Percentiles rank a stretch among this genome's conserved stretches.
Conservation (phyloP, 2,329 filamentous ascomycete species). For the Exophiala oligosperma region DNA sequence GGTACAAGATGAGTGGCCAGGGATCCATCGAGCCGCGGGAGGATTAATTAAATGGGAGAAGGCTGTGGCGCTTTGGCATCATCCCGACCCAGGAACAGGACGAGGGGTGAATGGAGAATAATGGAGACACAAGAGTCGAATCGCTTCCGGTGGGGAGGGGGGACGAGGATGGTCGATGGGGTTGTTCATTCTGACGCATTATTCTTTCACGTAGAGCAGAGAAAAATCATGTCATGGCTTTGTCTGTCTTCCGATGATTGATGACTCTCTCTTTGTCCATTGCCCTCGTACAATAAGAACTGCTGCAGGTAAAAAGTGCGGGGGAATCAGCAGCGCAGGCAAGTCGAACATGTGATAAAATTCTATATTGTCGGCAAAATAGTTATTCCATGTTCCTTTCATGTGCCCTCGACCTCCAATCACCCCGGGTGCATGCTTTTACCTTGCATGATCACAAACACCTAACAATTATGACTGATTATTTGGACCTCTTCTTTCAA, state of each 20-base stretch:
- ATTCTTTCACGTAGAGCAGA: not conserved
- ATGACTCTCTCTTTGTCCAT: too few species aligned
- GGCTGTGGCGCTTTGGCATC: not conserved
- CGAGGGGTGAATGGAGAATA: not conserved
- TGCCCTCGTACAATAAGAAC: too few species aligned
- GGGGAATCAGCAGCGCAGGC: too few species aligned
- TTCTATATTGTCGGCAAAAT: not conserved
- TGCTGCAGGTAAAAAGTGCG: too few species aligned
- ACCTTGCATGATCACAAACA: too few species aligned
- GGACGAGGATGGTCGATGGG: not conserved
- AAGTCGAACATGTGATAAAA: too few species aligned
- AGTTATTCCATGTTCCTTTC: not conserved
- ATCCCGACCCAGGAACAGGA: not conserved
- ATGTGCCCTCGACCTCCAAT: not conserved
- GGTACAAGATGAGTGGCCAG: constrained; percentile 10
- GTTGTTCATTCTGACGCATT: not conserved
- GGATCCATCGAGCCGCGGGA: too few species aligned
- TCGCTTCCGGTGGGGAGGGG: not conserved
- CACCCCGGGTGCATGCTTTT: not conserved
- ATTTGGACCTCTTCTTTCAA: too few species aligned
- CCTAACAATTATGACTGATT: too few species aligned
- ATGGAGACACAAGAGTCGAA: not conserved
- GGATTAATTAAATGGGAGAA: too few species aligned
- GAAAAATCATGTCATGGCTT: too few species aligned
- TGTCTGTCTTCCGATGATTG: too few species aligned